These are phyloP conservation scores for Brassica cretica DNA, from an alignment of 345 rosid species.

Conservation along the genomic window DNA sequence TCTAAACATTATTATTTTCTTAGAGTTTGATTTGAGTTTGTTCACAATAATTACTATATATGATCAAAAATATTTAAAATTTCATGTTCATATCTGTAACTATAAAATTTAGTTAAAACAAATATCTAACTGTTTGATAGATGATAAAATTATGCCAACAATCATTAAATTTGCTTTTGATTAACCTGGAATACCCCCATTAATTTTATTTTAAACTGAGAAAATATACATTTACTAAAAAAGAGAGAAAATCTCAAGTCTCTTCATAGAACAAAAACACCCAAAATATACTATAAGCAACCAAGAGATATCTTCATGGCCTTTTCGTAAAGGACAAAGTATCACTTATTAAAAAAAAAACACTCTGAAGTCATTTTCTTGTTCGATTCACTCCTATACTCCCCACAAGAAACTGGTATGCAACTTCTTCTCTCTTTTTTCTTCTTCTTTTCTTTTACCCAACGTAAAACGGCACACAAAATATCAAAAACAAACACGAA, in stretches of 20 bases:
- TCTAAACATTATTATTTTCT: no score
- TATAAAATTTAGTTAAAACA: background rate
- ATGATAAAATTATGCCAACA: background rate
- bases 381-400: conserved; percentile 11
- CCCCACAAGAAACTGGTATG: conserved; percentile 16
- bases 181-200: no score
- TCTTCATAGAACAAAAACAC: background rate
- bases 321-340: conserved; percentile 15
- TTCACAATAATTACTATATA: no score
- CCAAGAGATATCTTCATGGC: conserved; percentile 22
- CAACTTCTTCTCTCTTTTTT: conserved; percentile 12
- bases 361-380: conserved; percentile 17
- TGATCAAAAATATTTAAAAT: no score
- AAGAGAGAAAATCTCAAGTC: conserved; percentile 29
- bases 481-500: conserved; percentile 17
- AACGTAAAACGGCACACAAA: conserved; percentile 13
- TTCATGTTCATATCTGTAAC: background rate
- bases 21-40: no score
- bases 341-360: conserved; percentile 9
- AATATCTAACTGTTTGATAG: background rate
- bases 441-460: conserved; percentile 21
- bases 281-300: conserved; percentile 2
- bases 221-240: background rate
- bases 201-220: conserved; percentile 11
- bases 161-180: background rate